phyloP scores from a whole-genome alignment of 2,329 filamentous ascomycete genomes.

The Hortaea sp. region DNA sequence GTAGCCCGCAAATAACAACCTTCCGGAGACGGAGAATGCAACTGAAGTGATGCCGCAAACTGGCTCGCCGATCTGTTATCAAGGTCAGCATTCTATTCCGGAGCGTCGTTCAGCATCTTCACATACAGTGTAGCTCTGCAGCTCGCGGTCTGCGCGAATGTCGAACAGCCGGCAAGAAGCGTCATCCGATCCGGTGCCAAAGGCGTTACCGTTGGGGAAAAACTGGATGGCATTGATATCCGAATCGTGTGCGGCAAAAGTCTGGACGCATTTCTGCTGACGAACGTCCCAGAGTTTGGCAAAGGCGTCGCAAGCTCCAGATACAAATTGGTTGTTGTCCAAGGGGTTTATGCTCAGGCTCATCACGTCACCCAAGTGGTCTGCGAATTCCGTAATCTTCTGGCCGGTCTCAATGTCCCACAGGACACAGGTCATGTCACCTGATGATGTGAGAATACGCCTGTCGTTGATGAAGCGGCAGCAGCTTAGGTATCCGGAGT shows the following conservation, averaged over 20 bases:
- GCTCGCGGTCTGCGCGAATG: conserved; percentile 82
- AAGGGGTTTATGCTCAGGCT: conserved; percentile 99
- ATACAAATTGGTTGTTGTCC: conserved; percentile 98
- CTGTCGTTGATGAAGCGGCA: conserved; percentile 98
- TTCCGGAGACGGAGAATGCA: conserved; percentile 91
- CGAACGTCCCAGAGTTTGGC: conserved; percentile 99
- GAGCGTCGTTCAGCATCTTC: not conserved
- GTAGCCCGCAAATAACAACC: conserved; percentile 91
- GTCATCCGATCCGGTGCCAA: conserved; percentile 95
- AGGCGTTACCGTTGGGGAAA: conserved; percentile 97
- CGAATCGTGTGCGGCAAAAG: conserved; percentile 94
- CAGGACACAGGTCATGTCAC: conserved; percentile 99
- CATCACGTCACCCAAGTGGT: conserved; percentile 98
- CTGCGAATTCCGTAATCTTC: conserved; percentile 95
- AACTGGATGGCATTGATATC: conserved; percentile 99
- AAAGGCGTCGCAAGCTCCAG: conserved; percentile 97
- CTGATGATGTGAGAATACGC: conserved; percentile 93
- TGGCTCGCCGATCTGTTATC: conserved; percentile 77
- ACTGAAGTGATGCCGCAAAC: conserved; percentile 97
- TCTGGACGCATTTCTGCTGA: conserved; percentile 95
- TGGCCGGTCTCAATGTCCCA: conserved; percentile 98
- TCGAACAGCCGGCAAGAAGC: conserved; percentile 96
- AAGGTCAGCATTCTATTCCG: conserved; percentile 10
- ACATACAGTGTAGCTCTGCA: conserved; percentile 57
- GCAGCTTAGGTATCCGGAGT: conserved; percentile 95